phyloP scores from a whole-genome alignment of 2,329 filamentous ascomycete genomes.

The Ophiostoma perfectum region DNA sequence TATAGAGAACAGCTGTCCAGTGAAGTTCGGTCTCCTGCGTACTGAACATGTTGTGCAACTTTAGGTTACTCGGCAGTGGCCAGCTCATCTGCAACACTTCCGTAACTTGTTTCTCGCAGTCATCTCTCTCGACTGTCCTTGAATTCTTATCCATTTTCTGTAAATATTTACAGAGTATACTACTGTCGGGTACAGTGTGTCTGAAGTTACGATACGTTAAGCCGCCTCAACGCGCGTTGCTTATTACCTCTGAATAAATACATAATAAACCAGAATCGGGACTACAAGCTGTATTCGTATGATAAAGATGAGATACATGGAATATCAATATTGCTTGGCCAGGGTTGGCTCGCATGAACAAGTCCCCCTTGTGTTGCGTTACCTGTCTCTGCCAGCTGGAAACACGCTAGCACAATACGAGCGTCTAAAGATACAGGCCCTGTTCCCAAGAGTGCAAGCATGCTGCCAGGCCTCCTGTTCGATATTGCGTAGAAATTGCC shows the following conservation, averaged over 20 bases:
- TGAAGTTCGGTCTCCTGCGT: background rate
- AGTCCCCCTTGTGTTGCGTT: conserved; percentile 1
- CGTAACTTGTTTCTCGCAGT: background rate
- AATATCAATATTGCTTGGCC: conserved; percentile 7
- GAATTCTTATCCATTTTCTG: too few species aligned
- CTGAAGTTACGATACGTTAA: too few species aligned
- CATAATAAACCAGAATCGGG: too few species aligned
- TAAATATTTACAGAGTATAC: too few species aligned
- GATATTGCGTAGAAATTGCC: background rate
- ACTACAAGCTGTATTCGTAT: too few species aligned
- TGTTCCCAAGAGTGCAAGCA: background rate
- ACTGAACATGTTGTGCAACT: conserved; percentile 1
- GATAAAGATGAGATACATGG: background rate
- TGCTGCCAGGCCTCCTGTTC: background rate
- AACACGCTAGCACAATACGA: conserved; percentile 3
- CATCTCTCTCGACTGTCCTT: background rate
- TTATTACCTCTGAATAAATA: too few species aligned
- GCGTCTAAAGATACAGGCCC: background rate
- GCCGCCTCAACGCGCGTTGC: too few species aligned
- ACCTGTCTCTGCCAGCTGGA: background rate
- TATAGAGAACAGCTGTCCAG: background rate
- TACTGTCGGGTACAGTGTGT: too few species aligned
- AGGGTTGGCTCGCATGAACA: conserved; percentile 2
- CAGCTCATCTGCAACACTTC: background rate
- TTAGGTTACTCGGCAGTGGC: background rate